phyloP scores from a whole-genome alignment of 1,284 basidiomycete genomes.

The Naganishia sp. region DNA sequence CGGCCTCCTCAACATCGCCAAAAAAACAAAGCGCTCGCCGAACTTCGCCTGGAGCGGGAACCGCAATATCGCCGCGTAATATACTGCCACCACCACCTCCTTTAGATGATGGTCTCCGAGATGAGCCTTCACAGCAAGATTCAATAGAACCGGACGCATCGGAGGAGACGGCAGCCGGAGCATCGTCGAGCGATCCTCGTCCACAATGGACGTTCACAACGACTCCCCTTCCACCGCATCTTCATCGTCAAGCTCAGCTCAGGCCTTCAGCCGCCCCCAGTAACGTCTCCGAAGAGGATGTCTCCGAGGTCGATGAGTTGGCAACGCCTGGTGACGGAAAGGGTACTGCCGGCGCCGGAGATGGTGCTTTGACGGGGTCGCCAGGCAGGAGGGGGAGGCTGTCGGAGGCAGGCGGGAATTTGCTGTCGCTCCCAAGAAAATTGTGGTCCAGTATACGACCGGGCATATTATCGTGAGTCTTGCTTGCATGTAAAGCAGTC shows the following conservation, averaged over 20 bases:
- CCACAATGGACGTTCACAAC: conserved; percentile 16
- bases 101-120: background rate
- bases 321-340: conserved; percentile 3
- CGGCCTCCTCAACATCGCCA: too few relatives aligned
- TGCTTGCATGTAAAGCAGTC: background rate
- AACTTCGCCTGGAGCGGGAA: too few relatives aligned
- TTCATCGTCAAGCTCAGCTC: conserved; percentile 8
- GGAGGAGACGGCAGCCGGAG: background rate
- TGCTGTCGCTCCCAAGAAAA: conserved; percentile 12
- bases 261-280: background rate
- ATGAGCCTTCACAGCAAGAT: too few relatives aligned
- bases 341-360: background rate
- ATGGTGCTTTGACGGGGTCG: background rate
- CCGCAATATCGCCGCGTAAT: background rate
- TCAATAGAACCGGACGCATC: background rate
- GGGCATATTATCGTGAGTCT: conserved; percentile 1
- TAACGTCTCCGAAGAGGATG: background rate
- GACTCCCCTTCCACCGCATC: background rate
- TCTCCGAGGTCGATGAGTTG: conserved; percentile 21
- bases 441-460: conserved; percentile 25
- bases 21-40: too few relatives aligned
- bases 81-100: conserved; percentile 1
- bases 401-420: background rate
- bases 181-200: background rate
- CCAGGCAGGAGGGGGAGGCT: conserved; percentile 1